These are phyloP conservation scores for Besnoitia besnoiti DNA, from an alignment of 169 alveolate species.

Conservation along the genomic window DNA sequence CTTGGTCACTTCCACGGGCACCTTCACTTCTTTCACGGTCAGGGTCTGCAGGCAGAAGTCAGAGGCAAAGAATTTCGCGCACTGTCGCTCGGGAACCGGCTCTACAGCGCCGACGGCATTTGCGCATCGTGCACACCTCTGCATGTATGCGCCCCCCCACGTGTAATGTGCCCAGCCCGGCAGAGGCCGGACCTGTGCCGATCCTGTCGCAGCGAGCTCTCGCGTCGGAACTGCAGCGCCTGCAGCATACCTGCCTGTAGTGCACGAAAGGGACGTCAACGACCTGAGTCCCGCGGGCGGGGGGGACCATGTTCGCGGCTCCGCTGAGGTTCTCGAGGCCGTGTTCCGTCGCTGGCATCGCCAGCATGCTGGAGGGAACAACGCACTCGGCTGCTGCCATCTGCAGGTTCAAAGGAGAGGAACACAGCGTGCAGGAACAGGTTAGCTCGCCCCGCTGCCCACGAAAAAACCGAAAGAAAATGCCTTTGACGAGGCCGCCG, in stretches of 20 bases:
- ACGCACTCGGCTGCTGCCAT: background rate
- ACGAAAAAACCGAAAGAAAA: too few species aligned
- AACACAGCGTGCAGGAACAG: too few species aligned
- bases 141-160: too few species aligned
- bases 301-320: background rate
- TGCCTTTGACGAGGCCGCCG: background rate
- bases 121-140: too few species aligned
- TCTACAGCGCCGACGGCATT: too few species aligned
- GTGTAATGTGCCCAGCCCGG: too few species aligned
- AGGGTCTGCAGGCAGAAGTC: background rate
- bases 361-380: background rate
- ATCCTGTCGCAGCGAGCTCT: too few species aligned
- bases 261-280: slow-evolving; percentile 36
- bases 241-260: slow-evolving; percentile 30
- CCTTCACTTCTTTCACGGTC: slow-evolving; percentile 23
- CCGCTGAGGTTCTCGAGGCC: background rate
- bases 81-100: too few species aligned
- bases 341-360: background rate
- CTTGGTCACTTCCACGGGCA: slow-evolving; percentile 33
- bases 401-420: background rate
- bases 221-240: too few species aligned
- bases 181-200: too few species aligned
- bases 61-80: too few species aligned
- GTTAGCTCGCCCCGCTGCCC: too few species aligned
- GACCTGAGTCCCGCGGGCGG: background rate